These are phyloP conservation scores for Naganishia albida DNA, from an alignment of 1,284 basidiomycete genomes.

Conservation along the genomic window DNA sequence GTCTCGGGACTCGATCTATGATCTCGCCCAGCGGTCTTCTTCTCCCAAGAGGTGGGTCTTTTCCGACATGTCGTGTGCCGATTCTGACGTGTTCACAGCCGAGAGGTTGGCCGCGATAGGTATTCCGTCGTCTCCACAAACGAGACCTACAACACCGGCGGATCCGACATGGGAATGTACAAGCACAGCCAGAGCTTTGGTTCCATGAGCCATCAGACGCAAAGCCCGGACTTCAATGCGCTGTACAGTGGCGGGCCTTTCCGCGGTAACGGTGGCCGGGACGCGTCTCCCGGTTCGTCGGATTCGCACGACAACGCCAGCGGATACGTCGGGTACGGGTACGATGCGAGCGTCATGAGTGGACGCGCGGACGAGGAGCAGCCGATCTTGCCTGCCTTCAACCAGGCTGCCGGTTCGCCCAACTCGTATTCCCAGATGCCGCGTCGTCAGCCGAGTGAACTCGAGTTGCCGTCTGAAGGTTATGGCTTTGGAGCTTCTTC, in stretches of 20 bases:
- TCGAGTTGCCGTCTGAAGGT: constrained; percentile 7
- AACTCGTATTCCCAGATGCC: constrained; percentile 8
- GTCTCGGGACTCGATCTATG: constrained; percentile 70
- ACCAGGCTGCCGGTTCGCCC: constrained; percentile 5
- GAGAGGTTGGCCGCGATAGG: constrained; percentile 60
- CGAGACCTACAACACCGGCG: constrained; percentile 61
- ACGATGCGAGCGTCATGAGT: constrained; percentile 13
- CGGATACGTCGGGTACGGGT: constrained; percentile 25
- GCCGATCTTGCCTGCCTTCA: constrained; percentile 24
- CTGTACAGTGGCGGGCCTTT: constrained; percentile 36
- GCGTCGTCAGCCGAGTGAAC: constrained; percentile 19
- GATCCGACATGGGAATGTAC: constrained; percentile 48
- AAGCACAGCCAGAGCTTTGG: constrained; percentile 46
- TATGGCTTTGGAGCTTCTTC: constrained; percentile 8
- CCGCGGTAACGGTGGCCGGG: constrained; percentile 44
- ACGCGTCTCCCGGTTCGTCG: constrained; percentile 45
- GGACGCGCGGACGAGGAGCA: constrained; percentile 24
- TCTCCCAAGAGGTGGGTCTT: constrained; percentile 63
- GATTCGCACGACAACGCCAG: constrained; percentile 41
- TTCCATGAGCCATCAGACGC: constrained; percentile 53
- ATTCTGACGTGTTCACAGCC: constrained; percentile 26
- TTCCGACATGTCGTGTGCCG: constrained; percentile 15
- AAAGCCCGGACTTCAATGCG: constrained; percentile 62
- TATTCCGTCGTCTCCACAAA: constrained; percentile 75
- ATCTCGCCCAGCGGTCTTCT: constrained; percentile 45